Evolutionary conservation across 2,329 filamentous ascomycete species (phyloP).

Genomic region (Colletotrichum eremochloae): DNA sequence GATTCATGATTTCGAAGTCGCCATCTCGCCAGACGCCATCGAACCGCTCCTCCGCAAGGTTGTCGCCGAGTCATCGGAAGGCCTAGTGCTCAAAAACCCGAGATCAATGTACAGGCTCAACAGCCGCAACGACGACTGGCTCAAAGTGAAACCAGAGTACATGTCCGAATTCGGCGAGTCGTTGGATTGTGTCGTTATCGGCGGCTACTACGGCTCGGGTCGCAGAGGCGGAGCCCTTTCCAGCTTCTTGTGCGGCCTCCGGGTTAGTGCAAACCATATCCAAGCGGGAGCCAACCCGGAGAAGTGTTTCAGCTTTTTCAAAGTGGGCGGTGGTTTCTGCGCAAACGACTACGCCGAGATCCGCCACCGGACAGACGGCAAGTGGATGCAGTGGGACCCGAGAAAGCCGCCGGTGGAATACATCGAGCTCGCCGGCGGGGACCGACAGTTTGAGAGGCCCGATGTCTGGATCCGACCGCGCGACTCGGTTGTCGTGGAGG

Average conservation of each 20-base stretch:
- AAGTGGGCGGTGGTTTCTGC: conserved; percentile 94
- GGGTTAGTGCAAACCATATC: conserved; percentile 78
- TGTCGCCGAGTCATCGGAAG: conserved; percentile 88
- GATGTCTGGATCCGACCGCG: conserved; percentile 94
- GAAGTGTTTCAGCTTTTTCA: conserved; percentile 95
- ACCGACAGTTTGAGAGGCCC: conserved; percentile 80
- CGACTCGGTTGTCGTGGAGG: conserved; percentile 88
- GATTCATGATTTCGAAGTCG: conserved; percentile 79
- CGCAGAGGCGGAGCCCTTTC: conserved; percentile 85
- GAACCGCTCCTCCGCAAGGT: conserved; percentile 85
- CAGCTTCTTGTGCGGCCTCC: conserved; percentile 90
- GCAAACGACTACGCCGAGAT: conserved; percentile 88
- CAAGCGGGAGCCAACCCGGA: conserved; percentile 71
- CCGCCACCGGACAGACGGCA: conserved; percentile 86
- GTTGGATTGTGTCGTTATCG: conserved; percentile 89
- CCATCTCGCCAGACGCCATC: conserved; percentile 77
- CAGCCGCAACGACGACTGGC: conserved; percentile 94
- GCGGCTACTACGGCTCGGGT: conserved; percentile 93
- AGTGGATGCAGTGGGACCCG: conserved; percentile 89
- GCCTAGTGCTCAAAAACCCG: conserved; percentile 94
- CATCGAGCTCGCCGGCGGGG: conserved; percentile 85
- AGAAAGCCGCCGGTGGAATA: conserved; percentile 81
- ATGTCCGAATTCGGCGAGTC: conserved; percentile 97
- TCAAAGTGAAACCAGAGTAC: conserved; percentile 99
- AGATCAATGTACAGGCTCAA: conserved; percentile 88